Evolutionary conservation across 2,329 filamentous ascomycete species (phyloP), one percentile per base, ranked within the genome.

Genomic region (Botrytis cinerea): DNA sequence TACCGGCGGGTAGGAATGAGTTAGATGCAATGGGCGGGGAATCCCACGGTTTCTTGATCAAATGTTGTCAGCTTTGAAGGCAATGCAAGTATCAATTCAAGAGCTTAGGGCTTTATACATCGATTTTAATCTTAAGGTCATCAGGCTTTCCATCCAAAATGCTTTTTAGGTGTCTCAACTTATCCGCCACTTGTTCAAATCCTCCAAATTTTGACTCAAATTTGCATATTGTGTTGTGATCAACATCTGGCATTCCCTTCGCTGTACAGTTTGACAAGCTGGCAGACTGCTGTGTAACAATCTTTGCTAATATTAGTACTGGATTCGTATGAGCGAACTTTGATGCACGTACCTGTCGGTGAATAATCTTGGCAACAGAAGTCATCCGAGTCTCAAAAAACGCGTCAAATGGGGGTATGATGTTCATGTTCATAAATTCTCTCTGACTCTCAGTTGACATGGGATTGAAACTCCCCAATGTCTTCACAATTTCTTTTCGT

Each of bases 221-320:
- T 38, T 62, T 61, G n/a, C 68, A 71, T 32, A 38, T 71, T 14
- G 68, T 46, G n/a, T 35, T 48, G 43, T 70, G 57, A 28, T 70
- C 40, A 25, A 62, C 38, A 38, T 38, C 46, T 38, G 25, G 14
- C 9, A 54, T 54, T 40, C 20, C 22, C 14, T 9, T 12, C 28
- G 59, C 45, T 22, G 10, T 54, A 51, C 46, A 40, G 1, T 25
- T n/a, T 32, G 7, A 40, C 25, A 25, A 57, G 35, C 59, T 63
- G 10, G 70, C 70, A 20, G 59, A 64, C 45, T 51, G 59, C 12
- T 40, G 16, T 48, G 25, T 71, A 51, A 54, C 45, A 20, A 43
- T 66, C 70, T 64, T 62, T 22, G 63, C 32, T 28, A 14, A 22
- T 18, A 9, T 40, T 28, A 43, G 22, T 38, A 71, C 7, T 54